A percentile compares a stretch with the other conserved stretches of the same genome.
phyloP scores from a whole-genome alignment of 2,329 filamentous ascomycete genomes.

The Ciborinia camelliae region DNA sequence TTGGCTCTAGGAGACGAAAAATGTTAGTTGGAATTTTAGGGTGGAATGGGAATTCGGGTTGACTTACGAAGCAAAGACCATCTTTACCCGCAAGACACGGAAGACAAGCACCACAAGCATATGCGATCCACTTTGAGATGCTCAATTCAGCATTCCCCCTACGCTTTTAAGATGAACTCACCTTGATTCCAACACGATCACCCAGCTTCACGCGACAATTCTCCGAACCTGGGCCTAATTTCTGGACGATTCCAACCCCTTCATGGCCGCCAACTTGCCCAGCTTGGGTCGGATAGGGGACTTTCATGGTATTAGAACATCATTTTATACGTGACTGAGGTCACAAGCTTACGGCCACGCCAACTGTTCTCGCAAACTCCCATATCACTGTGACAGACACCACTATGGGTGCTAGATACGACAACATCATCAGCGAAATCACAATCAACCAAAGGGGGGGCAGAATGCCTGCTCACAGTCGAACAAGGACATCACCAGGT shows the following conservation, averaged over 20 bases:
- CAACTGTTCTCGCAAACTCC: constrained; percentile 51
- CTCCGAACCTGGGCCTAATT: constrained; percentile 60
- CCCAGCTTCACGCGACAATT: constrained; percentile 57
- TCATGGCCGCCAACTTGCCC: constrained; percentile 69
- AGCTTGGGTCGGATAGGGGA: constrained; percentile 56
- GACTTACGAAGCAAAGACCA: constrained; percentile 61
- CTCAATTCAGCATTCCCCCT: neutral
- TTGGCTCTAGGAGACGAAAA: constrained; percentile 39
- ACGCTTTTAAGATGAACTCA: constrained; percentile 34
- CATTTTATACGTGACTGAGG: constrained; percentile 16
- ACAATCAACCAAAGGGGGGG: neutral
- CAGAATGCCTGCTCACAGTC: constrained; percentile 45
- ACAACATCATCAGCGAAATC: constrained; percentile 15
- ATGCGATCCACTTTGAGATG: constrained; percentile 48
- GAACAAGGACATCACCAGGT: constrained; percentile 59
- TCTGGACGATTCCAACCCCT: constrained; percentile 62
- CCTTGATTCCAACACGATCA: constrained; percentile 66
- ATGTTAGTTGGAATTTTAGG: constrained; percentile 18
- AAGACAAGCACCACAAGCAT: constrained; percentile 53
- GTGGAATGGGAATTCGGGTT: constrained; percentile 1
- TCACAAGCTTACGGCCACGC: constrained; percentile 30
- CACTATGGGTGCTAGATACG: constrained; percentile 52
- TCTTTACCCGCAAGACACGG: constrained; percentile 55
- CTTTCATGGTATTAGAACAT: constrained; percentile 45
- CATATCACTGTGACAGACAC: constrained; percentile 63